Base-by-base conservation (phyloP, 768 basidiomycete species). In the Amanita jacksonii region DNA sequence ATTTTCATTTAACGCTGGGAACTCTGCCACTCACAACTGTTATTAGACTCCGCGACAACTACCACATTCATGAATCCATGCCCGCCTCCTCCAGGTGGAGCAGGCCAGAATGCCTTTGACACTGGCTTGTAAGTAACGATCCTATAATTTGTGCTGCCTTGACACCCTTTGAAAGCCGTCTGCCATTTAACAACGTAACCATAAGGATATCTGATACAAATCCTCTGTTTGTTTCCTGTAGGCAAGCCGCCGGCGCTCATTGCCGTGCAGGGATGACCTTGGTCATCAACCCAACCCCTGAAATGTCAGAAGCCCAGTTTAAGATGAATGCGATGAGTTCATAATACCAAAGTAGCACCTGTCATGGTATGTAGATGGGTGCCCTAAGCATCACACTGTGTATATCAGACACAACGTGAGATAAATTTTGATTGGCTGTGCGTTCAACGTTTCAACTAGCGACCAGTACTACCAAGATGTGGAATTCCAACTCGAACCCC, bases 401-500 rank as follows among this genome's bases (percentile, higher is more conserved):
- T n/a, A n/a, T n/a, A n/a, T n/a, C n/a, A n/a, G n/a, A n/a, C n/a
- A n/a, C n/a, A n/a, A n/a, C n/a, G n/a, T n/a, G n/a, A n/a, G n/a
- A n/a, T n/a, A n/a, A n/a, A n/a, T n/a, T n/a, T n/a, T n/a, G n/a
- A 4, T 16, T 35, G 36, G 15, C 43, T 22, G 20, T 36, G 43
- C 30, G n/a, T n/a, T n/a, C n/a, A n/a, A n/a, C n/a, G n/a, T n/a
- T n/a, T n/a, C n/a, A n/a, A n/a, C n/a, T n/a, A n/a, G n/a, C n/a
- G n/a, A n/a, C n/a, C n/a, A n/a, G n/a, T n/a, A 33, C 8, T 20
- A 20, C 34, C n/a, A 1, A 15, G 22, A 62, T 64, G 62, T 65
- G 63, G 62, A 65, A 63, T 49, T 55, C 18, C 48, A 55, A 41
- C 60, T 4, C 49, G 13, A 43, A 53, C 34, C 35, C 38, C 12